Base-by-base conservation (phyloP, 768 basidiomycete genomes). In the Termitomyces heimii region DNA sequence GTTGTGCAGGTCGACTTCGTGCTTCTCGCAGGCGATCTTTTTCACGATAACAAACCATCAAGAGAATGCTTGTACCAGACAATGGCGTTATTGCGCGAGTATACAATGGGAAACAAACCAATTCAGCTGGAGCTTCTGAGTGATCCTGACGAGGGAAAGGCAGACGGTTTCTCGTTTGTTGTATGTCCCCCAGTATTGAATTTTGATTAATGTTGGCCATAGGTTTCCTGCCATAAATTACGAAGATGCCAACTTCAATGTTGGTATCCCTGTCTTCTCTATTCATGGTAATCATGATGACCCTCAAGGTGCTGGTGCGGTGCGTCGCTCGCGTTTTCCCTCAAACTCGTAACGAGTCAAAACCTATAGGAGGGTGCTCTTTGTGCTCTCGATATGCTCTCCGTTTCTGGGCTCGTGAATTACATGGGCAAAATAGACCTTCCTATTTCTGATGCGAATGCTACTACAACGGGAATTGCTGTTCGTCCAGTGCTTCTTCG, bases 261-360 rank as follows among this genome's bases (percentile, higher is more conserved):
- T 99, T 51, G 85, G 84, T 4, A 92, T 97, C n/a, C 97, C 97
- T 3, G 90, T 98, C 29, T 99, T 99, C 73, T 98, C 96, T 0
- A 98, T 99, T 52, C 97, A 99, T 66, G 97, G 97, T 43, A 99
- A 99, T 67, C 97, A 99, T 71, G 97, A 99, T 66, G 97, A 99
- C 65, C 97, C 97, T 34, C 97, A 98, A 73, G 97, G 97, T 20
- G 88, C 94, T 22, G 94, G 95, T 3, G 79, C 89, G 9, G 94
- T 94, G 65, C 60, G 91, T 73, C n/a, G 14, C 20, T 29, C 8
- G 20, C 48, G 2, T 40, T 29, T 40, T 7, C 22, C 18, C 40
- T 45, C 22, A 1, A 29, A 4, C 1, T 49, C 51, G 39, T 5
- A 39, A 37, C 42, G 55, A 39, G 60, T 10, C 53, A 4, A 12